Conservation (phyloP, 257 asterid species). For the Salvia rosmarinus region DNA sequence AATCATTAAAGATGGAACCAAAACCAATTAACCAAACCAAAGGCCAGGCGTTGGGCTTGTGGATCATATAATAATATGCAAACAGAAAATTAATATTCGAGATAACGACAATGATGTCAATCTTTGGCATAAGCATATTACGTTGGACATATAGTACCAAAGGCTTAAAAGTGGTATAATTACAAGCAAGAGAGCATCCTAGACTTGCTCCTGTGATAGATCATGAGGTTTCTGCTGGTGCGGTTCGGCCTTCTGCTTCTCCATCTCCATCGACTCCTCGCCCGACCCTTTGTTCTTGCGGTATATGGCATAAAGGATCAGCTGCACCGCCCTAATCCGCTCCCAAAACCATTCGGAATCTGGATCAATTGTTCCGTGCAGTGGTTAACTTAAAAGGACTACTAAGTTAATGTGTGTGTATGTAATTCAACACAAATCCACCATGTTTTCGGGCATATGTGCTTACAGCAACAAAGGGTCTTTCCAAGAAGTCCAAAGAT, state of each 20-base stretch:
- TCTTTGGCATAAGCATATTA: not conserved
- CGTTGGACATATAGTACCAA: constrained; percentile 4
- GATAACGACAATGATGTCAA: constrained; percentile 11
- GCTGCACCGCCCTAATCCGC: constrained; percentile 69
- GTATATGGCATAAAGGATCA: constrained; percentile 69
- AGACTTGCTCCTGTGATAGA: constrained; percentile 43
- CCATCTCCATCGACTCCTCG: constrained; percentile 37
- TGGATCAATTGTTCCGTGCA: too few species aligned
- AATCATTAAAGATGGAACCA: not conserved
- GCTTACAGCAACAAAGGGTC: constrained; percentile 85
- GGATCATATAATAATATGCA: not conserved
- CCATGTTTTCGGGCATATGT: not conserved
- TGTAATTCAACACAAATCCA: not conserved
- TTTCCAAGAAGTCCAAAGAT: constrained; percentile 73
- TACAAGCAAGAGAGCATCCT: too few species aligned
- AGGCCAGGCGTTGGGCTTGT: constrained; percentile 16
- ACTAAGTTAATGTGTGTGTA: not conserved
- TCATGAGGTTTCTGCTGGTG: constrained; percentile 34
- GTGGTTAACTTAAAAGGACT: too few species aligned
- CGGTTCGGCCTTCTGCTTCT: constrained; percentile 34
- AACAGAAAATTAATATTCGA: constrained; percentile 4
- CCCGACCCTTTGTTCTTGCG: constrained; percentile 53
- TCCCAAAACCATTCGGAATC: constrained; percentile 78
- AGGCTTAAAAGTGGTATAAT: constrained; percentile 21
- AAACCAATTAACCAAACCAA: too few species aligned